Percentiles rank a stretch among this genome's conserved stretches.
phyloP scores from a whole-genome alignment of 129 eudicot species.

The carrot (Daucus carota) region DH1_v3.0 NC_030383.2:10707001-10707500 shows the following conservation, averaged over 20 bases:
- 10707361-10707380: neutral
- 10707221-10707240: neutral
- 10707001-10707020: neutral
- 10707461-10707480: slow-evolving; percentile 35
- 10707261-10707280: slow-evolving; percentile 12
- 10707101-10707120: slow-evolving; percentile 27
- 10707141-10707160: slow-evolving; percentile 24
- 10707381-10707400: neutral
- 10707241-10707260: slow-evolving; percentile 12
- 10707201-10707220: neutral
- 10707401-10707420: neutral
- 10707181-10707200: neutral
- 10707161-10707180: slow-evolving; percentile 17
- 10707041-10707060: slow-evolving; percentile 18
- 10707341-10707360: neutral
- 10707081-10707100: slow-evolving; percentile 19
- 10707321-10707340: neutral
- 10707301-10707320: neutral
- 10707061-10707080: slow-evolving; percentile 24
- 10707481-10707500: slow-evolving; percentile 29
- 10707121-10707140: slow-evolving; percentile 30
- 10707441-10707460: slow-evolving; percentile 14
- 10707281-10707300: neutral
- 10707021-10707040: neutral
- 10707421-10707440: neutral